These are phyloP conservation scores for Pugionium dolabratum DNA, from an alignment of 345 rosid genomes.

Conservation along the genomic window DNA sequence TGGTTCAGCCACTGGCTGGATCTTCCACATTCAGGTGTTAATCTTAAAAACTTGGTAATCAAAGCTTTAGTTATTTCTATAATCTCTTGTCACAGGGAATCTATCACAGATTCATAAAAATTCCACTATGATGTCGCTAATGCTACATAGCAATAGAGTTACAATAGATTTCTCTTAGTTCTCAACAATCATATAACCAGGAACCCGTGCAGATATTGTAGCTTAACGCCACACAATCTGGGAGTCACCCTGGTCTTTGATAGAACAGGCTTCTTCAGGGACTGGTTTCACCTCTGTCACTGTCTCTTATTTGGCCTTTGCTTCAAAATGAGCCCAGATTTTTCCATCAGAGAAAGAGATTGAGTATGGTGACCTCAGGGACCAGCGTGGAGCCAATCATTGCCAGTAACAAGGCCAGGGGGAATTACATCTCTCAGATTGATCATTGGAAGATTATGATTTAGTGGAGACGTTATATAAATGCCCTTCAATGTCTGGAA, in stretches of 20 bases:
- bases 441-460: constrained; percentile 16
- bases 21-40: constrained; percentile 6
- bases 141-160: not conserved
- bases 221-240: not conserved
- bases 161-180: constrained; percentile 1
- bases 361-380: constrained; percentile 7
- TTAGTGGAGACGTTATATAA: constrained; percentile 46
- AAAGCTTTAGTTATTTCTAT: not conserved
- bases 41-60: constrained; percentile 28
- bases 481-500: constrained; percentile 87
- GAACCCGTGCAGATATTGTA: not conserved
- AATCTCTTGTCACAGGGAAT: not conserved
- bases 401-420: constrained; percentile 4
- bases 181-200: not conserved
- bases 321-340: not conserved
- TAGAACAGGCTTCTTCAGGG: constrained; percentile 5
- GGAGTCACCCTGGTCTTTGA: not conserved
- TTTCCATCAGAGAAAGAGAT: not conserved
- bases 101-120: not conserved
- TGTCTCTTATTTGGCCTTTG: constrained; percentile 9
- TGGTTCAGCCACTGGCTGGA: constrained; percentile 37
- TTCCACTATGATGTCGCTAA: constrained; percentile 2
- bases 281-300: constrained; percentile 2
- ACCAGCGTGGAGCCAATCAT: constrained; percentile 6
- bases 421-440: constrained; percentile 11